Conservation (phyloP, 192 early-diverging fungal species). For the Linnemannia hyalina region DNA sequence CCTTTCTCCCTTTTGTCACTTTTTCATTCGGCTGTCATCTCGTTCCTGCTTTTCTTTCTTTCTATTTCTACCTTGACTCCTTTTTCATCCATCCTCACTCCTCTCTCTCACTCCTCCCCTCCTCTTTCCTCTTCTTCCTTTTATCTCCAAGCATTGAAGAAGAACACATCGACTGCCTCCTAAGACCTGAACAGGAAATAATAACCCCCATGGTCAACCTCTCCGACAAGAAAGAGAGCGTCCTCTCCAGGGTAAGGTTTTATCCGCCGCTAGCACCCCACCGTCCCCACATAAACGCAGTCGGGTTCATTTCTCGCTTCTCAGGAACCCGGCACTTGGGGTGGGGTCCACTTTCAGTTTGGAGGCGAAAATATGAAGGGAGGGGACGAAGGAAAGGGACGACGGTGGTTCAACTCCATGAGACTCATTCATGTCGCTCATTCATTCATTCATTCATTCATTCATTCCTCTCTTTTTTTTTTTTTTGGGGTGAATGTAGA, state of each 20-base stretch:
- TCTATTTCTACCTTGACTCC: neutral
- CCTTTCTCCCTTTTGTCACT: neutral
- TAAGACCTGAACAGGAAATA: neutral
- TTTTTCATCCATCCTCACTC: neutral
- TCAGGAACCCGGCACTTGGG: neutral
- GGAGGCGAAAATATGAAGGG: too few species aligned
- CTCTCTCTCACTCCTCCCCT: neutral
- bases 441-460: neutral
- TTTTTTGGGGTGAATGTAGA: constrained; percentile 18
- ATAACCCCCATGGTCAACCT: constrained; percentile 7
- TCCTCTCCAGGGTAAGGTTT: constrained; percentile 15
- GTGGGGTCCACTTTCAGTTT: too few species aligned
- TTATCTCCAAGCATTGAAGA: neutral
- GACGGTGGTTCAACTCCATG: too few species aligned
- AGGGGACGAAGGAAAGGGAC: neutral
- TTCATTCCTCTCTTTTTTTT: too few species aligned
- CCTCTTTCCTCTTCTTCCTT: neutral
- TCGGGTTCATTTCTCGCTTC: neutral
- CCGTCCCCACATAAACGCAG: neutral
- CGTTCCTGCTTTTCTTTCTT: neutral
- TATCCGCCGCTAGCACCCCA: neutral
- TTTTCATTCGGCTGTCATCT: too few species aligned
- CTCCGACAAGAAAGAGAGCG: constrained; percentile 13
- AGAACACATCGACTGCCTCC: neutral
- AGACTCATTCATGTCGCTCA: too few species aligned